phyloP scores from a whole-genome alignment of 1,284 basidiomycete genomes.

The Trichosporon sp. region DNA sequence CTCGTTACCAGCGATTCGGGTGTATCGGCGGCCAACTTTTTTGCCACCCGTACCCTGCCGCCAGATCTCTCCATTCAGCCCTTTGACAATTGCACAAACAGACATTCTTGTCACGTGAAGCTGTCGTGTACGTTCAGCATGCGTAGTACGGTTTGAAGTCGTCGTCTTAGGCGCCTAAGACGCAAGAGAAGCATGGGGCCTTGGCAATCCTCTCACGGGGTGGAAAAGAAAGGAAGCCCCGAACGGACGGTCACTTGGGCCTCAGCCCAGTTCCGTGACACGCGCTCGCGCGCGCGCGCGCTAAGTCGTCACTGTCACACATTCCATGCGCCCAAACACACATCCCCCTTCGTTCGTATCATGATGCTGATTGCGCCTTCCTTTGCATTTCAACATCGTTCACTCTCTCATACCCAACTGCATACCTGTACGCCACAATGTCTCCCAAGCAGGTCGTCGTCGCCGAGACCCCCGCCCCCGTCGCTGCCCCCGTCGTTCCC shows the following conservation, averaged over 20 bases:
- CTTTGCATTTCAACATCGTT: slow-evolving; percentile 11
- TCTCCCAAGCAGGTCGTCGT: slow-evolving; percentile 61
- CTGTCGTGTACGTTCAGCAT: neutral
- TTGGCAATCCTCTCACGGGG: neutral
- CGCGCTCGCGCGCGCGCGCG: neutral
- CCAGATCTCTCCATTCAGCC: neutral
- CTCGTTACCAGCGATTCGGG: slow-evolving; percentile 13
- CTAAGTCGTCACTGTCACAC: slow-evolving; percentile 17
- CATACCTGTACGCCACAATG: neutral
- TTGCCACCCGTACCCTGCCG: slow-evolving; percentile 16
- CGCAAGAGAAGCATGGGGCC: slow-evolving; percentile 6
- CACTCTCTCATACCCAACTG: neutral
- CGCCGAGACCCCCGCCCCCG: slow-evolving; percentile 54
- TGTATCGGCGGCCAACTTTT: neutral
- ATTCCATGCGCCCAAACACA: slow-evolving; percentile 18
- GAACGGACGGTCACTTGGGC: neutral
- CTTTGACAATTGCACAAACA: neutral
- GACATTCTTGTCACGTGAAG: neutral
- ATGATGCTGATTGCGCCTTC: slow-evolving; percentile 14
- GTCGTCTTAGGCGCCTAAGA: neutral
- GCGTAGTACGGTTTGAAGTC: neutral
- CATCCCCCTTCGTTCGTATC: neutral
- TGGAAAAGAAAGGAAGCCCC: neutral
- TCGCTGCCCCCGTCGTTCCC: slow-evolving; percentile 30
- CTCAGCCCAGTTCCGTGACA: slow-evolving; percentile 5